Base-by-base conservation (phyloP, 495 filamentous ascomycete species). In the Aspergillus saccharolyticus region DNA sequence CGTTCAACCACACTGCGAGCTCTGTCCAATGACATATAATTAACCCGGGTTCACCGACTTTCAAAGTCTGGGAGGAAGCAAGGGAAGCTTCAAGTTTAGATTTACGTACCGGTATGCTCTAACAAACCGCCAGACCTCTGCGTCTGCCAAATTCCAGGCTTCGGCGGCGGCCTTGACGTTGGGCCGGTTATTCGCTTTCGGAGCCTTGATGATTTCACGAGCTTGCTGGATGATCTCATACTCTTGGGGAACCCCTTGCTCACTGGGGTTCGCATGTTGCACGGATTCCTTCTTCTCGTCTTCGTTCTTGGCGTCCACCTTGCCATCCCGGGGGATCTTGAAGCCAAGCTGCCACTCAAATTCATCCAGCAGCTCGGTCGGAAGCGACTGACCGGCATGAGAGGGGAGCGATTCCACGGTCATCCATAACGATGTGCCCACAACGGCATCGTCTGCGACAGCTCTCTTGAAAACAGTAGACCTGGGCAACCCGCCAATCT, bases 271-370 rank as follows among this genome's bases (percentile, higher is more conserved):
- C 30, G 70, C 69, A 59, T 67, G 58, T 52, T 74, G 67, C 33
- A 72, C 63, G 24, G 71, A 72, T 46, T 75, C 68, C 52, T 72
- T 71, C 43, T 51, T 52, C 1, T 82, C 80, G 43, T 80, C 78
- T 53, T 81, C 78, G 44, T 79, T 77, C 53, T 80, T 80, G 21
- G 79, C 79, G 48, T 78, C 72, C 50, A 78, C 63, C 39, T 80
- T 77, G 24, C 72, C 70, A 15, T 75, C 74, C 20, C 75, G 76
- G 4, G 92, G 86, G 12, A 96, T 78, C 25, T 76, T 74, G 75
- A 98, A 98, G 47, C 93, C 93, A 63, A 97, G 88, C 64, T 86
- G 81, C 89, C 91, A 97, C 60, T 95, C 89, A 0, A 95, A 71
- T 56, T 93, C 88, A 19, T 78, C 74, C 8, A 83, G 68, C 7